These are phyloP conservation scores for Rhizopus microsporus DNA, from an alignment of 371 early-diverging fungal species.

Conservation along the genomic window DNA sequence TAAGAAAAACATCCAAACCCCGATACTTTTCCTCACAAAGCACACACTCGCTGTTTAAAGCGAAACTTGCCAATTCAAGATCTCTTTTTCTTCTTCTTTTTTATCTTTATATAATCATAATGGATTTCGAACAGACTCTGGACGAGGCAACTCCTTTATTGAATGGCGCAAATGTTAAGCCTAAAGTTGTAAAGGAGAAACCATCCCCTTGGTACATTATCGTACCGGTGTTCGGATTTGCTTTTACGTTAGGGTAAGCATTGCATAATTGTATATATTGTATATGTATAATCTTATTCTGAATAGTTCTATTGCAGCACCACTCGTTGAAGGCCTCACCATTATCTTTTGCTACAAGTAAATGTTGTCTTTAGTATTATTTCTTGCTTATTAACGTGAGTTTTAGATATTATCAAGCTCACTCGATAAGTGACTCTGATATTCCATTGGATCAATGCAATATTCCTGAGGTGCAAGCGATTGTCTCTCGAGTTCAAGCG, in stretches of 20 bases:
- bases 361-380: not conserved
- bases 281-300: not conserved
- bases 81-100: no score
- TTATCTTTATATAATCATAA: no score
- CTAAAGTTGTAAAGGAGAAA: not conserved
- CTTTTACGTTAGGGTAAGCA: constrained; percentile 26
- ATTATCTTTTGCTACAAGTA: constrained; percentile 42
- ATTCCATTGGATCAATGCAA: constrained; percentile 37
- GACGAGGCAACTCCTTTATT: no score
- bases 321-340: constrained; percentile 34
- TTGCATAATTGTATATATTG: not conserved
- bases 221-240: constrained; percentile 21
- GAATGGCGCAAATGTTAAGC: no score
- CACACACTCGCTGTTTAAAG: no score
- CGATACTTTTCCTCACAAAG: no score
- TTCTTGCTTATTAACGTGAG: not conserved
- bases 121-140: no score
- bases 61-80: no score
- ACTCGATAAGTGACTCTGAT: constrained; percentile 8
- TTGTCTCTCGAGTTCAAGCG: constrained; percentile 38
- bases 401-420: constrained; percentile 32
- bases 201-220: constrained; percentile 37
- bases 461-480: constrained; percentile 46
- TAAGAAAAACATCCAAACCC: no score
- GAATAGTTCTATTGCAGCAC: constrained; percentile 33